Conservation (phyloP, 1,139 yeast genomes). For the Lodderomyces pseudojiufengensis region DNA sequence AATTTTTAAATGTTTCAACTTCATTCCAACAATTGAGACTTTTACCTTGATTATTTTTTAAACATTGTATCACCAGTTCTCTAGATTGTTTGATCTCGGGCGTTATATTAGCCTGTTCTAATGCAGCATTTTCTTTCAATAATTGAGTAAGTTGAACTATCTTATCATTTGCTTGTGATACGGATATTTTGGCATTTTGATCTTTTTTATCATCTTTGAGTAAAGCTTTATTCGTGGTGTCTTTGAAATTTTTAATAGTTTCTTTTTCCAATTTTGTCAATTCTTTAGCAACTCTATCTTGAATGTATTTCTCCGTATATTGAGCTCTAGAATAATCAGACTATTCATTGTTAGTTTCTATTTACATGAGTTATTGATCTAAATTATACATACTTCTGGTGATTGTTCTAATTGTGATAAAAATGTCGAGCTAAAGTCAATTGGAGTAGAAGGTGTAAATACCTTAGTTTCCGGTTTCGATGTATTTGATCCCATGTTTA, state of each 20-base stretch:
- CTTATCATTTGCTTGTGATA: slow-evolving; percentile 34
- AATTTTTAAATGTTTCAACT: slow-evolving; percentile 66
- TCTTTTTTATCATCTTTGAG: slow-evolving; percentile 23
- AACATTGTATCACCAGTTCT: slow-evolving; percentile 58
- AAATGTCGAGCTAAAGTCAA: slow-evolving; percentile 68
- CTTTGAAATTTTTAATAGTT: slow-evolving; percentile 53
- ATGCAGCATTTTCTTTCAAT: slow-evolving; percentile 46
- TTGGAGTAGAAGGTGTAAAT: slow-evolving; percentile 68
- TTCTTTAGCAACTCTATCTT: slow-evolving; percentile 69
- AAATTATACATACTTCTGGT: slow-evolving; percentile 48
- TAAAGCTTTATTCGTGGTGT: slow-evolving; percentile 44
- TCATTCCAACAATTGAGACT: slow-evolving; percentile 89
- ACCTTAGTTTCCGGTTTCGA: slow-evolving; percentile 65
- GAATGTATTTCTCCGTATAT: slow-evolving; percentile 71
- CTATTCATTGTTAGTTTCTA: slow-evolving; percentile 26
- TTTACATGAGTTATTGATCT: not conserved
- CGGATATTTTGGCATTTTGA: slow-evolving; percentile 17
- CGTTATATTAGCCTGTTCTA: slow-evolving; percentile 35
- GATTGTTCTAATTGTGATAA: slow-evolving; percentile 69
- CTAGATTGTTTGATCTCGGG: slow-evolving; percentile 44
- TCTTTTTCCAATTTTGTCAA: slow-evolving; percentile 60
- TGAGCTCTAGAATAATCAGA: slow-evolving; percentile 82
- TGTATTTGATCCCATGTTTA: slow-evolving; percentile 53
- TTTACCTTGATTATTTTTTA: slow-evolving; percentile 63
- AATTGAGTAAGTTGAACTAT: slow-evolving; percentile 42